phyloP scores from a whole-genome alignment of 2,329 filamentous ascomycete genomes.

The Daldinia sp. region DNA sequence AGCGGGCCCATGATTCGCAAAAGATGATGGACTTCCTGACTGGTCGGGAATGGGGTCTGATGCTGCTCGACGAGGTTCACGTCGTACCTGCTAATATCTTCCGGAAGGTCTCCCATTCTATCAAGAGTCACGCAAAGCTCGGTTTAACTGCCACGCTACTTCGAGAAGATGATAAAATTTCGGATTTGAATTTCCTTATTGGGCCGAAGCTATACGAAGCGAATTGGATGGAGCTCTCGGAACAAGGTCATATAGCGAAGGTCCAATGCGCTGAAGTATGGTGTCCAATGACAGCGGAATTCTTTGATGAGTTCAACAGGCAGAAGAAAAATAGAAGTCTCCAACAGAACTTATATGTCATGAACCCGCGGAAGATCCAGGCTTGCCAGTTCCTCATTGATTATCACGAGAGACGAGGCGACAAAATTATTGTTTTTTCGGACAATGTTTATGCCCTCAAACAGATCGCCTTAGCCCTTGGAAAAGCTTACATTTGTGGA shows the following conservation, averaged over 20 bases:
- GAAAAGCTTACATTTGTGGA: slow-evolving; percentile 92
- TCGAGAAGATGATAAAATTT: slow-evolving; percentile 98
- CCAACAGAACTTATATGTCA: slow-evolving; percentile 78
- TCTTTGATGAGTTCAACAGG: slow-evolving; percentile 92
- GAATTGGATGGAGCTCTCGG: slow-evolving; percentile 98
- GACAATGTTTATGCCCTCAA: slow-evolving; percentile 96
- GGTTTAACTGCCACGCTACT: slow-evolving; percentile 94
- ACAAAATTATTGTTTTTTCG: slow-evolving; percentile 98
- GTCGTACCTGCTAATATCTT: slow-evolving; percentile 98
- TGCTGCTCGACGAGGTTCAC: slow-evolving; percentile 97
- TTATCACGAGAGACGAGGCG: slow-evolving; percentile 92
- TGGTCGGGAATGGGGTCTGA: slow-evolving; percentile 92
- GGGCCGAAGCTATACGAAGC: slow-evolving; percentile 98
- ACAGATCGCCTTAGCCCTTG: slow-evolving; percentile 84
- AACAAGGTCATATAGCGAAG: slow-evolving; percentile 95
- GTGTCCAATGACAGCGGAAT: slow-evolving; percentile 99
- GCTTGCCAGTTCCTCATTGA: slow-evolving; percentile 98
- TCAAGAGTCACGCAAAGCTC: slow-evolving; percentile 95
- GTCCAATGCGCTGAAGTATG: slow-evolving; percentile 99
- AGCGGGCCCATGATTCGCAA: slow-evolving; percentile 89
- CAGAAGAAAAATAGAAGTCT: slow-evolving; percentile 49
- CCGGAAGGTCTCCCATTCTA: slow-evolving; percentile 89
- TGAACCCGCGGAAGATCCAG: slow-evolving; percentile 98
- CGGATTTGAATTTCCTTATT: slow-evolving; percentile 96
- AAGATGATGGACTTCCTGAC: slow-evolving; percentile 98